phyloP scores from a whole-genome alignment of 306 rosid genomes.

The Dryas drummondii region DNA sequence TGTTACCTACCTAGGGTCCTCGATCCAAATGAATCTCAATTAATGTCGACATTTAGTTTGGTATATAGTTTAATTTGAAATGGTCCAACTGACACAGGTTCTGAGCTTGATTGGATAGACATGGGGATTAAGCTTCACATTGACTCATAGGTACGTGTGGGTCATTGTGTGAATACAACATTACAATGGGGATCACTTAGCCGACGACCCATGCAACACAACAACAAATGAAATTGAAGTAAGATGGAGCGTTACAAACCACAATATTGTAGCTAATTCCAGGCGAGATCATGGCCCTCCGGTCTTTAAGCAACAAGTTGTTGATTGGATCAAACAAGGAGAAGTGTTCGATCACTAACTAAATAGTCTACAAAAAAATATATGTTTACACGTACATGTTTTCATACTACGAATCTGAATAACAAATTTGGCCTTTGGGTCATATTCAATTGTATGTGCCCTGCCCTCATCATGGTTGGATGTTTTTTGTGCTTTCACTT shows the following conservation, averaged over 20 bases:
- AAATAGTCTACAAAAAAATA: no score
- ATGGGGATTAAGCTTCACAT: constrained; percentile 1
- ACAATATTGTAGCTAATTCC: not conserved
- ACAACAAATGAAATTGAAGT: no score
- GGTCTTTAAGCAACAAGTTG: not conserved
- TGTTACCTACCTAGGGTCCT: not conserved
- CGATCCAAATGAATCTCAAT: not conserved
- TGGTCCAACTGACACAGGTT: not conserved
- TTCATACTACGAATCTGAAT: no score
- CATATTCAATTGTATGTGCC: not conserved
- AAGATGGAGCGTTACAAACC: not conserved
- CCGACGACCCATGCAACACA: not conserved
- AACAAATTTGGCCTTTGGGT: not conserved
- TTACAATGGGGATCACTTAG: constrained; percentile 10
- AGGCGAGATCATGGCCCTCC: not conserved
- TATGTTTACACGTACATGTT: no score
- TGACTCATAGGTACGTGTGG: constrained; percentile 9
- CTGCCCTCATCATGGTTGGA: not conserved
- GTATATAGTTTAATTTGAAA: not conserved
- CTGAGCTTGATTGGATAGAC: constrained; percentile 4
- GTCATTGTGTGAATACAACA: constrained; percentile 22
- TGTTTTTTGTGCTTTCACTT: not conserved
- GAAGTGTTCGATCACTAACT: no score
- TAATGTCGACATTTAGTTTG: not conserved
- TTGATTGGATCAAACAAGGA: not conserved